Base-by-base conservation (phyloP, 2,329 filamentous ascomycete genomes). In the Ascochyta fabae region DNA sequence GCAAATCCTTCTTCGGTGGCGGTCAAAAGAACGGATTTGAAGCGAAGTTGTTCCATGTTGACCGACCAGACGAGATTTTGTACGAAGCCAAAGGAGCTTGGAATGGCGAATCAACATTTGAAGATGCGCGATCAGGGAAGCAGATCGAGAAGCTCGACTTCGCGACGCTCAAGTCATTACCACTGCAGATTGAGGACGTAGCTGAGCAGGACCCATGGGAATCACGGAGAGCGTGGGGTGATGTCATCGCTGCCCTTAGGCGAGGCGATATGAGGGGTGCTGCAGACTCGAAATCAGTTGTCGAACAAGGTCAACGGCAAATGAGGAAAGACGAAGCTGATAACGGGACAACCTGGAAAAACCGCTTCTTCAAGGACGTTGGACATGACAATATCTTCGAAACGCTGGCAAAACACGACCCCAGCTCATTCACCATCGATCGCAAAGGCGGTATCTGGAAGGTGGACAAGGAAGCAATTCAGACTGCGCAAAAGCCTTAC, bases 181-280 rank as follows among this genome's bases (percentile, higher is more conserved):
- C 55, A 16, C 65, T 70, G 35, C 57, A 54, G n/a, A 66, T 67
- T 16, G 56, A 65, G 10, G 68, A 74, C 13, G 40, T 75, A 4
- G 64, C 72, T 1, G 59, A 77, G 27, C 78, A 80, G 51, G 78
- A 80, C 63, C 72, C 77, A 0, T 81, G 77, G 77, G 79, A 81
- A 58, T 76, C 75, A 22, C 64, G 78, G 15, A 76, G 69, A 57
- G 78, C 78, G 5, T 81, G 79, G 79, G 53, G 64, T 9, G 73
- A 69, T 5, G 76, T 79, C 5, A 77, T 78, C 40, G 60, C 71
- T 15, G 71, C 73, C 1, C 66, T 80, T 38, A 61, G 67, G n/a
- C 56, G 53, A 6, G 75, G 78, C 2, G 70, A 80, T 50, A 80
- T 80, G 78, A 77, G 73, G 46, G 65, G 62, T 4, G 69, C 64